These are phyloP conservation scores for Ascocoryne sarcoides DNA, from an alignment of 2,329 filamentous ascomycete genomes.

Conservation along the genomic window DNA sequence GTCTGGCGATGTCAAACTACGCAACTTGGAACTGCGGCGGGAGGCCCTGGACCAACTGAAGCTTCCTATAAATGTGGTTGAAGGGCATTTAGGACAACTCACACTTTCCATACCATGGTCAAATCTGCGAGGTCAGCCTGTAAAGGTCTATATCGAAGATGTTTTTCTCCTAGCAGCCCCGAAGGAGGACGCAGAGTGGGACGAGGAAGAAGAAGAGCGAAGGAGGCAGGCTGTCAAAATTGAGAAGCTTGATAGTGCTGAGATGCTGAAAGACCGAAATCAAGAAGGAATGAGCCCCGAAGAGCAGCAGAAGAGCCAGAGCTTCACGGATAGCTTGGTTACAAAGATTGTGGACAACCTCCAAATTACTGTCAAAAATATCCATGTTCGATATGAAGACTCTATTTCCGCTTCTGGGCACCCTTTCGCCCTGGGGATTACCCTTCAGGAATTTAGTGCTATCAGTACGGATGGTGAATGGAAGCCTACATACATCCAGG, in stretches of 20 bases:
- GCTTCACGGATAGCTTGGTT: constrained; percentile 88
- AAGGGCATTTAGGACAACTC: constrained; percentile 86
- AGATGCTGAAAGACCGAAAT: constrained; percentile 84
- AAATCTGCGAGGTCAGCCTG: constrained; percentile 86
- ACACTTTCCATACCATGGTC: constrained; percentile 96
- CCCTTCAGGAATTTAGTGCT: constrained; percentile 91
- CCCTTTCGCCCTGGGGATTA: constrained; percentile 87
- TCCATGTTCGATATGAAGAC: constrained; percentile 97
- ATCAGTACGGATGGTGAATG: constrained; percentile 92
- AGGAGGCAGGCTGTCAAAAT: constrained; percentile 90
- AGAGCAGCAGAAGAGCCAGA: constrained; percentile 95
- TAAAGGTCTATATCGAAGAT: constrained; percentile 93
- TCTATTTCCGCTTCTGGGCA: constrained; percentile 91
- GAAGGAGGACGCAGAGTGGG: constrained; percentile 88
- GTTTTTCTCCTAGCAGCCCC: constrained; percentile 92
- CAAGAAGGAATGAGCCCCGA: constrained; percentile 90
- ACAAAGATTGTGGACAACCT: constrained; percentile 98
- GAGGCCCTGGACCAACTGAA: constrained; percentile 97
- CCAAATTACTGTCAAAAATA: constrained; percentile 96
- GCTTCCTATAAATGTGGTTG: constrained; percentile 90
- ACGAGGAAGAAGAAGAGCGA: constrained; percentile 84
- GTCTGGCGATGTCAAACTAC: constrained; percentile 95
- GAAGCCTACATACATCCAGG: constrained; percentile 93
- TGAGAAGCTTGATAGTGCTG: constrained; percentile 95
- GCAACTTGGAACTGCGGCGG: constrained; percentile 81